Base-by-base conservation (phyloP, 495 filamentous ascomycete species). In the Hyaloscypha hepaticicola region DNA sequence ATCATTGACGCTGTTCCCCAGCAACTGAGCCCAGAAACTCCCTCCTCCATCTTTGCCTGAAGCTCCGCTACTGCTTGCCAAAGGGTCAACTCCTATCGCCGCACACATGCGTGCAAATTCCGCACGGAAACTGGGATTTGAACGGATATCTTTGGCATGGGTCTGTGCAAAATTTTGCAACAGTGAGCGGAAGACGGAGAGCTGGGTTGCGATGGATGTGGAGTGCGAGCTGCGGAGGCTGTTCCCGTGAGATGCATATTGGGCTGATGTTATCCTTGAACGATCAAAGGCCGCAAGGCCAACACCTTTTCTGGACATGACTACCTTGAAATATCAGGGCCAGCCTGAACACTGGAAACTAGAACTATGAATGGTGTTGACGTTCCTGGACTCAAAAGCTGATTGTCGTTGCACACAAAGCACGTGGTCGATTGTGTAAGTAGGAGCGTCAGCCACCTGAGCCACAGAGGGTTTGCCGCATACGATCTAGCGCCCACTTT, bases 71-170 rank as follows among this genome's bases (percentile, higher is more conserved):
- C 86, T 88, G 69, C 87, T 90, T 21, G 91, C 92, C 1, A 98
- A 80, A 0, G 95, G 95, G 74, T 99, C 96, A 8, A 99, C 93
- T 12, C 95, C 95, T 69, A 99, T 96, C 60, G 94, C 91, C 70
- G 92, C 87, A 77, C 95, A 99, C 96, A 99, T 98, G 68, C 94
- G 90, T 5, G 95, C 95, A 73, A 99, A 99, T 78, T 98, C 93
- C 19, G 92, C 91, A 29, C 96, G 91, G 76, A 99, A 99, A 0
- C 85, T 87, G 12, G 96, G 95, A 74, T 97, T 92, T 3, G 92
- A 96, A 65, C 92, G 92, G 67, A 99, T 99, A 71, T 93, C 93
- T 72, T 93, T 92, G 65, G 88, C 90, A 78, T 99, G 95, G 51
- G 92, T 95, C 63, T 90, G 80, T n/a, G 92, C 90, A 76, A 98